phyloP scores from a whole-genome alignment of 192 early-diverging fungal species.

The Umbelopsis sp. region DNA sequence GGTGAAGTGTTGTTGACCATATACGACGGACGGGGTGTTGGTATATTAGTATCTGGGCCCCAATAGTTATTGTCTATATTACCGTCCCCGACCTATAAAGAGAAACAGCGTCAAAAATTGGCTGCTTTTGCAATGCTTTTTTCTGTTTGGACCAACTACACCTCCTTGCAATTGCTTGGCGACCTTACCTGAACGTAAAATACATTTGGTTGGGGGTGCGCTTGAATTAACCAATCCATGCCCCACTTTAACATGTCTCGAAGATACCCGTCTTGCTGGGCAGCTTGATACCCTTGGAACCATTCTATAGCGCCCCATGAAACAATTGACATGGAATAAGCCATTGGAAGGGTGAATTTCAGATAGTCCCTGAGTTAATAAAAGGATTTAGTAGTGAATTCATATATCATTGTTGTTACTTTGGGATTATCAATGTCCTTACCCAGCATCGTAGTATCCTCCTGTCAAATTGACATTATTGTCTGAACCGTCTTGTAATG shows the following conservation, averaged over 20 bases:
- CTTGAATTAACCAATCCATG: slow-evolving; percentile 64
- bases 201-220: slow-evolving; percentile 54
- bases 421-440: background rate
- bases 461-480: slow-evolving; percentile 34
- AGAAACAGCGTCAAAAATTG: no score
- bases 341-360: slow-evolving; percentile 66
- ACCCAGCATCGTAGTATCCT: slow-evolving; percentile 48
- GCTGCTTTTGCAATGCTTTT: no score
- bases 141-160: no score
- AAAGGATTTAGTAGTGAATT: background rate
- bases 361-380: slow-evolving; percentile 49
- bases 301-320: slow-evolving; percentile 61
- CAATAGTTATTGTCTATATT: slow-evolving; percentile 60
- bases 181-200: slow-evolving; percentile 51
- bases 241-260: slow-evolving; percentile 58
- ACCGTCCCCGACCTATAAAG: slow-evolving; percentile 41
- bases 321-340: slow-evolving; percentile 47
- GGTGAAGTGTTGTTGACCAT: slow-evolving; percentile 44
- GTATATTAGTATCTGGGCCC: slow-evolving; percentile 51
- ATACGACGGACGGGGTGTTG: slow-evolving; percentile 55
- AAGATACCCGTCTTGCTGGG: slow-evolving; percentile 48
- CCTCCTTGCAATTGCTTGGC: no score
- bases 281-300: slow-evolving; percentile 54
- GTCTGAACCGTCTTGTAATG: slow-evolving; percentile 37
- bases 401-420: background rate